These are phyloP conservation scores for Lentinula guzmanii DNA, from an alignment of 768 basidiomycete genomes.

Conservation along the genomic window DNA sequence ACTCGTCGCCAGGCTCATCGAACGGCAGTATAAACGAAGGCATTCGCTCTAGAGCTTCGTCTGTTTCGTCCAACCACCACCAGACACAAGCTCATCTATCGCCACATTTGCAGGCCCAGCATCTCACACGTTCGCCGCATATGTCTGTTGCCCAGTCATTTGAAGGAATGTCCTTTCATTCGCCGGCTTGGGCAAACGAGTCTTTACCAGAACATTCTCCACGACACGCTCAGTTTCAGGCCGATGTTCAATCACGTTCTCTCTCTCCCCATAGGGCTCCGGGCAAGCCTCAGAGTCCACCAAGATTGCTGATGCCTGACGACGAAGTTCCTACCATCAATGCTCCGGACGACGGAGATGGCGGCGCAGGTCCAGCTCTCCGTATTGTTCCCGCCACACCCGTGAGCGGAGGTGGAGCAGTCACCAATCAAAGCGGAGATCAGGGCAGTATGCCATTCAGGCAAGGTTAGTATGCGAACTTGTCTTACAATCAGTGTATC, in stretches of 20 bases:
- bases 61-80: conserved; percentile 53
- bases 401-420: conserved; percentile 53
- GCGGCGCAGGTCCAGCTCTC: conserved; percentile 53
- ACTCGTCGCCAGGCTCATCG: conserved; percentile 48
- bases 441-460: conserved; percentile 36
- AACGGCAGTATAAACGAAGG: conserved; percentile 41
- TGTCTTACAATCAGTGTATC: neutral
- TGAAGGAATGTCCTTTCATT: conserved; percentile 59
- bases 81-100: conserved; percentile 16
- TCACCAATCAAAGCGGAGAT: conserved; percentile 26
- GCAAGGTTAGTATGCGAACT: conserved; percentile 38
- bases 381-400: conserved; percentile 84
- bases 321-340: conserved; percentile 48
- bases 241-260: conserved; percentile 6
- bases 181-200: conserved; percentile 50
- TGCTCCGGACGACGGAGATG: conserved; percentile 50
- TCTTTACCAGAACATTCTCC: conserved; percentile 38
- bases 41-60: conserved; percentile 57
- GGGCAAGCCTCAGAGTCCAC: conserved; percentile 61
- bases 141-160: conserved; percentile 54
- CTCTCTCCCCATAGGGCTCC: conserved; percentile 23
- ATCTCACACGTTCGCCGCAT: conserved; percentile 45
- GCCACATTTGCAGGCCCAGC: conserved; percentile 6
- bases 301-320: conserved; percentile 31
- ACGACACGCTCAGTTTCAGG: conserved; percentile 11